Evolutionary conservation across 2,329 filamentous ascomycete species (phyloP).

Genomic region (Trichoderma oligosporum): DNA sequence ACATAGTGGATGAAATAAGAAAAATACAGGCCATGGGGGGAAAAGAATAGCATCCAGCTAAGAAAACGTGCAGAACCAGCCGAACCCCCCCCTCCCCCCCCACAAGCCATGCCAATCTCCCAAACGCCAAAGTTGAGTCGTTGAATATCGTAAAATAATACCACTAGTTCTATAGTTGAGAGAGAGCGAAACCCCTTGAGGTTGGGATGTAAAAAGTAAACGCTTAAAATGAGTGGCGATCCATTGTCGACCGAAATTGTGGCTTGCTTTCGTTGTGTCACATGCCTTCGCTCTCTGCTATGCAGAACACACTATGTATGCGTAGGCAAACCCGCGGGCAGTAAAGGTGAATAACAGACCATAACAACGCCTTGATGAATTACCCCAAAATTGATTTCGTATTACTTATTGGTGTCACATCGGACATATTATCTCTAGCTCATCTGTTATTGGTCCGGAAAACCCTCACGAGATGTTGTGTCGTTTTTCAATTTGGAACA

Average conservation of each 20-base stretch:
- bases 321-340: neutral
- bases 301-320: neutral
- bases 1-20: neutral
- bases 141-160: conserved; percentile 11
- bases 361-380: neutral
- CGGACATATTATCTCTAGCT: no score
- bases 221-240: neutral
- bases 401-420: no score
- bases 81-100: neutral
- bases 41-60: neutral
- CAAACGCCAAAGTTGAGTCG: conserved; percentile 11
- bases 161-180: conserved; percentile 3
- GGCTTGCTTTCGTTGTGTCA: neutral
- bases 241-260: neutral
- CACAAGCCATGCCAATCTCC: conserved; percentile 4
- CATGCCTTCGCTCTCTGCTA: neutral
- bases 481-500: no score
- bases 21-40: neutral
- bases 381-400: neutral
- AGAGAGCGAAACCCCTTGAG: neutral
- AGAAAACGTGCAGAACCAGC: neutral
- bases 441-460: no score
- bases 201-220: neutral
- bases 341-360: neutral
- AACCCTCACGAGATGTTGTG: no score